These are phyloP conservation scores for Neocucurbitaria cava DNA, from an alignment of 2,329 filamentous ascomycete species.

Conservation along the genomic window DNA sequence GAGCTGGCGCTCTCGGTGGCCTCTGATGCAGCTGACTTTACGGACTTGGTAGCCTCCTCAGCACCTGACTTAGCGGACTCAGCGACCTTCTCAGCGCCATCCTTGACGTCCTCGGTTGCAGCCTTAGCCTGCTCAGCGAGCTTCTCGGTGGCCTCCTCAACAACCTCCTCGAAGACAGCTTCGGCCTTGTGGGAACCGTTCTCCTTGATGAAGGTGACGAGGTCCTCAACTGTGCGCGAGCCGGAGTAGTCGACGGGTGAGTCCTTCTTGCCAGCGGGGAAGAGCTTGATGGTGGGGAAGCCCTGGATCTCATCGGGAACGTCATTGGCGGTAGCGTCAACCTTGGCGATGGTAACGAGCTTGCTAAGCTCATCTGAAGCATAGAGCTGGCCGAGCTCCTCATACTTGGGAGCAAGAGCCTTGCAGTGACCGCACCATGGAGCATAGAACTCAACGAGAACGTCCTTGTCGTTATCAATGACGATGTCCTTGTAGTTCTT, in stretches of 20 bases:
- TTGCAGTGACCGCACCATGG: slow-evolving; percentile 80
- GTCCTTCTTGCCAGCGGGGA: slow-evolving; percentile 86
- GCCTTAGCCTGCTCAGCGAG: slow-evolving; percentile 50
- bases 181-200: slow-evolving; percentile 89
- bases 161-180: slow-evolving; percentile 63
- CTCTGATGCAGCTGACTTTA: slow-evolving; percentile 46
- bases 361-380: slow-evolving; percentile 57
- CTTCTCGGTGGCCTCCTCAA: slow-evolving; percentile 52
- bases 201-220: slow-evolving; percentile 91
- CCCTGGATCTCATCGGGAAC: slow-evolving; percentile 96
- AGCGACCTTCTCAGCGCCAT: slow-evolving; percentile 40
- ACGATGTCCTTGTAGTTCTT: slow-evolving; percentile 93
- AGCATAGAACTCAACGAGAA: slow-evolving; percentile 97
- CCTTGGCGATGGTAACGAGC: slow-evolving; percentile 79
- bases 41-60: slow-evolving; percentile 42
- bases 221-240: slow-evolving; percentile 86
- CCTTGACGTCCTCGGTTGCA: slow-evolving; percentile 47
- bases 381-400: slow-evolving; percentile 67
- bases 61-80: slow-evolving; percentile 55
- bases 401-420: slow-evolving; percentile 71
- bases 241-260: slow-evolving; percentile 86
- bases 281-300: slow-evolving; percentile 99
- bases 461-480: slow-evolving; percentile 93
- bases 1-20: slow-evolving; percentile 33
- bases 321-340: slow-evolving; percentile 95